Evolutionary conservation across 768 basidiomycete species (phyloP), one percentile per base, ranked within the genome.

Genomic region (Russula sp.): DNA sequence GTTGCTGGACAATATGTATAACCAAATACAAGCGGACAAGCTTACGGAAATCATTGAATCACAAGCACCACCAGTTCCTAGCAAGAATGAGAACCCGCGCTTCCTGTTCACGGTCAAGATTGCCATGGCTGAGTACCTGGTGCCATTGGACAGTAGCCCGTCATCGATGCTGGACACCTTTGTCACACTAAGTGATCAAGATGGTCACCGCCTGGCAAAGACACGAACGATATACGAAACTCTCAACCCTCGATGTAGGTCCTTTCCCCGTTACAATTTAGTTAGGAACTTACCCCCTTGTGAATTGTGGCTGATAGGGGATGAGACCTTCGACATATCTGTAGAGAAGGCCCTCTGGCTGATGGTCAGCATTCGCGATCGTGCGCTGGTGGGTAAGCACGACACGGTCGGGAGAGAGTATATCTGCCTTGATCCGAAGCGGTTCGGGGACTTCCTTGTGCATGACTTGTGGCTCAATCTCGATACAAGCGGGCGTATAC

Each of bases 51-150:
- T 84, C 30, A 71, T 92, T 60, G 76, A 78, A 59, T 74, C 77
- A 22, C 76, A 78, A 32, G 84, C 77, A 7, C 91, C 93, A 0
- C 85, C 90, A 1, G 82, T 90, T 0, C 88, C 90, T 0, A 82
- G 85, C 51, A 93, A 92, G 76, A 76, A 76, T 16, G 85, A 87
- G 55, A 76, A 80, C 48, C 83, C 83, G 59, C 82, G 80, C 51
- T 95, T 90, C 74, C 79, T 98, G 71, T 98, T 98, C 75, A 89
- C 92, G 1, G 88, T 98, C 75, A 98, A 98, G 79, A 83, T 98
- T 66, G 86, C 89, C 48, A 85, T 94, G 72, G 96, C 94, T 30
- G 95, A 99, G 73, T 88, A 87, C 5, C 79, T 97, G n/a, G 83
- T 89, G 3, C 81, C 92, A 7, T 75, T 86, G 53, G 92, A 93